Percentiles rank a stretch among this genome's conserved stretches.
phyloP scores from a whole-genome alignment of 2,329 filamentous ascomycete genomes.

The Huntiella moniliformis region DNA sequence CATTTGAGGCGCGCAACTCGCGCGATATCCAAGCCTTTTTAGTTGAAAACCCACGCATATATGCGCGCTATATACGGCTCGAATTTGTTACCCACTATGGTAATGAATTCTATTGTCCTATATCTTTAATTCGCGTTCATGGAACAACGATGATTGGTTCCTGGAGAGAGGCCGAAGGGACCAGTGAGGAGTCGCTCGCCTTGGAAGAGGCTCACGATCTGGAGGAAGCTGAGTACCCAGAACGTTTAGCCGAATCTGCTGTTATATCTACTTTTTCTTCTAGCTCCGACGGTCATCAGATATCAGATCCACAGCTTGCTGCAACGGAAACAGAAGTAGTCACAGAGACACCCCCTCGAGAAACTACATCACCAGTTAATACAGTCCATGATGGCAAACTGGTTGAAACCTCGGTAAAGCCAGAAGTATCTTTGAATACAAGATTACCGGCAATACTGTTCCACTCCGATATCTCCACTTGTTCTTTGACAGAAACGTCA shows the following conservation, averaged over 20 bases:
- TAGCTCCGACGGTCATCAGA: neutral
- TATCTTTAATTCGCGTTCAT: slow-evolving; percentile 80
- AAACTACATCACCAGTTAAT: too few species aligned
- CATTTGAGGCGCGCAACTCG: slow-evolving; percentile 80
- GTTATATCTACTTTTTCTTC: neutral
- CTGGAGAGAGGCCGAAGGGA: slow-evolving; percentile 59
- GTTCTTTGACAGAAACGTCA: too few species aligned
- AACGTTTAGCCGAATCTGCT: slow-evolving; percentile 15
- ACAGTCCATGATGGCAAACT: too few species aligned
- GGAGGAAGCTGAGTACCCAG: neutral
- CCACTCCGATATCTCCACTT: too few species aligned
- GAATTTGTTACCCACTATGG: slow-evolving; percentile 90
- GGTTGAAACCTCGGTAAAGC: too few species aligned
- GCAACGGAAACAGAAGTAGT: too few species aligned
- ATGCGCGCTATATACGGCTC: slow-evolving; percentile 79
- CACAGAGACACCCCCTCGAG: too few species aligned
- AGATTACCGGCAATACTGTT: too few species aligned
- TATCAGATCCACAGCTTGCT: too few species aligned
- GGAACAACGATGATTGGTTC: slow-evolving; percentile 94
- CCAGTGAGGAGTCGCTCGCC: slow-evolving; percentile 3
- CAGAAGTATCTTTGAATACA: too few species aligned
- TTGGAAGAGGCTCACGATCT: slow-evolving; percentile 1
- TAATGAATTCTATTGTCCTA: slow-evolving; percentile 88
- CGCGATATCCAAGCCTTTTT: slow-evolving; percentile 88
- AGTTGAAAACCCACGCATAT: slow-evolving; percentile 86